These are phyloP conservation scores for Chalara sp. DNA, from an alignment of 2,329 filamentous ascomycete genomes.

Conservation along the genomic window DNA sequence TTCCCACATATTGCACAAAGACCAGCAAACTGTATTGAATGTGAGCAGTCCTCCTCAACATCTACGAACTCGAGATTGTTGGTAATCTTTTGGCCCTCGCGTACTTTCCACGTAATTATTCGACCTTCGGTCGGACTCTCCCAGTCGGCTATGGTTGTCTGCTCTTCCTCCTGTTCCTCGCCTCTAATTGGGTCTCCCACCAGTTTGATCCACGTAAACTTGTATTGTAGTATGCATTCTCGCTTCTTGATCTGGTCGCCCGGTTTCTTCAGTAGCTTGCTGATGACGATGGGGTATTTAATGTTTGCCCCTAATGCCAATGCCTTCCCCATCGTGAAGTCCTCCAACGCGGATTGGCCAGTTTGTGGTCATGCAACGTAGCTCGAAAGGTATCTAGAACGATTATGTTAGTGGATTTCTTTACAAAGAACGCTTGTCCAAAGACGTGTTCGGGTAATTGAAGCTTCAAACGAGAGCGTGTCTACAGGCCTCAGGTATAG, in stretches of 20 bases:
- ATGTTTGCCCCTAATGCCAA: conserved; percentile 55
- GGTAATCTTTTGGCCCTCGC: conserved; percentile 56
- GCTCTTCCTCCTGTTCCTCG: conserved; percentile 59
- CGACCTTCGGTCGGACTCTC: conserved; percentile 78
- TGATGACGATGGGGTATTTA: conserved; percentile 90
- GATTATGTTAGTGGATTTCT: conserved; percentile 10
- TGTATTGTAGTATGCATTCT: conserved; percentile 78
- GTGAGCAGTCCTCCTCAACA: conserved; percentile 84
- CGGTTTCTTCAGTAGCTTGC: conserved; percentile 68
- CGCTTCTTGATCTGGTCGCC: conserved; percentile 71
- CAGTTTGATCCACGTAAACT: conserved; percentile 72
- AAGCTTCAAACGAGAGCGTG: conserved; percentile 2
- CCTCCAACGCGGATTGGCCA: conserved; percentile 20
- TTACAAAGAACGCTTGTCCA: background rate
- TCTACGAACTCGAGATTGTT: conserved; percentile 57
- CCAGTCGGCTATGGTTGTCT: conserved; percentile 69
- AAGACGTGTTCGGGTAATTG: background rate
- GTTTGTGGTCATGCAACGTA: conserved; percentile 25
- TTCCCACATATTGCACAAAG: conserved; percentile 90
- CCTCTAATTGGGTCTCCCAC: conserved; percentile 57
- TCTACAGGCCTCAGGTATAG: conserved; percentile 4
- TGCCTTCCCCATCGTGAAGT: conserved; percentile 36
- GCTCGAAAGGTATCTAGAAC: conserved; percentile 7
- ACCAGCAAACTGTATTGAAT: conserved; percentile 85
- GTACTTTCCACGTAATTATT: conserved; percentile 69